These are phyloP conservation scores for Dentipellis sp. DNA, from an alignment of 768 basidiomycete genomes.

Conservation along the genomic window DNA sequence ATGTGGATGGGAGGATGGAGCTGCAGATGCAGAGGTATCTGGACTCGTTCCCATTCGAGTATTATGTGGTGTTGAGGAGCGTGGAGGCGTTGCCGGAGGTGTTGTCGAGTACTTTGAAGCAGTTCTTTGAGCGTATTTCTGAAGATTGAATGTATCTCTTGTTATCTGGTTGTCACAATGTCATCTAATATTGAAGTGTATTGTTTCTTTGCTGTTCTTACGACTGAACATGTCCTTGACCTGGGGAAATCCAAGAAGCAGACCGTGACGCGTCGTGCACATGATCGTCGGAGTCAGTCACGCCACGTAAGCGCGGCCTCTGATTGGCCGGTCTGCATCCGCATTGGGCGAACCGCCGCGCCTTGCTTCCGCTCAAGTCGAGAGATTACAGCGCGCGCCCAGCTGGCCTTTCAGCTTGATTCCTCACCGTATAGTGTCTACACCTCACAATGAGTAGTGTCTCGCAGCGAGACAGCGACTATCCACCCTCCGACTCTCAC, in stretches of 20 bases:
- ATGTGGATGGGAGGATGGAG: slow-evolving; percentile 74
- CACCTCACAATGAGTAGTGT: background rate
- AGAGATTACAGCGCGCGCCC: no score
- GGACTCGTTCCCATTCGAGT: slow-evolving; percentile 97
- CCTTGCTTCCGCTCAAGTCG: no score
- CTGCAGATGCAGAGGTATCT: slow-evolving; percentile 83
- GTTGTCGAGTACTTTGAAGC: slow-evolving; percentile 77
- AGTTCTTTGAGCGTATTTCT: slow-evolving; percentile 83
- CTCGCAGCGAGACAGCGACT: background rate
- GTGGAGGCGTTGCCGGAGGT: slow-evolving; percentile 91
- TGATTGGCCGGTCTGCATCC: no score
- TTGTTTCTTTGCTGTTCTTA: no score
- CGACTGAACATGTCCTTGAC: no score
- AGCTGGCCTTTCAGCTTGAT: no score
- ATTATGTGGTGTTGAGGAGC: slow-evolving; percentile 86
- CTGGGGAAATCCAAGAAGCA: no score
- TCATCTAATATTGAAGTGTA: no score
- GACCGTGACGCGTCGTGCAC: no score
- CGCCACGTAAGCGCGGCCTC: no score
- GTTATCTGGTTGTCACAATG: slow-evolving; percentile 1
- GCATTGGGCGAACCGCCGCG: no score
- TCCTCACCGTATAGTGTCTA: background rate
- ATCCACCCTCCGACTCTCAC: background rate
- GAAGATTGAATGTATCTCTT: slow-evolving; percentile 39
- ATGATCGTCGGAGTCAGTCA: no score